These are phyloP conservation scores for Chalciporus piperatoides DNA, from an alignment of 1,284 basidiomycete species.

Conservation along the genomic window DNA sequence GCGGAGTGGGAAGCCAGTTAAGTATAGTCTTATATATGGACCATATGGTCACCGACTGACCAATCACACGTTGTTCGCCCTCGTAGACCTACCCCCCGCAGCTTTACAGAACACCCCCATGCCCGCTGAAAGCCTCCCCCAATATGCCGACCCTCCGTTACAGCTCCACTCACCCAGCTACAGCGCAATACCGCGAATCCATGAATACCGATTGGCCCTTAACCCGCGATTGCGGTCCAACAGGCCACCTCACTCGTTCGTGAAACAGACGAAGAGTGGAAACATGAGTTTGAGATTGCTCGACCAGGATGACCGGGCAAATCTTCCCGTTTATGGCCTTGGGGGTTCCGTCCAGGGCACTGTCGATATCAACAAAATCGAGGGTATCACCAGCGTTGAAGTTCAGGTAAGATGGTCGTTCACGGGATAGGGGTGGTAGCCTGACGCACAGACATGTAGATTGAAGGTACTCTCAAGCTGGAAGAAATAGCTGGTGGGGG, in stretches of 20 bases:
- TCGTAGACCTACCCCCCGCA: conserved; percentile 1
- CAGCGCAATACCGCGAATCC: conserved; percentile 42
- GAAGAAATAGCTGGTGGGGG: conserved; percentile 67
- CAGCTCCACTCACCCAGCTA: conserved; percentile 39
- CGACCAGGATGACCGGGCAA: conserved; percentile 47
- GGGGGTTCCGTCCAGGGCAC: conserved; percentile 52
- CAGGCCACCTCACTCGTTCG: conserved; percentile 47
- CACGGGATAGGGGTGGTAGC: conserved; percentile 12
- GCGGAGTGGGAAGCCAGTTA: conserved; percentile 35
- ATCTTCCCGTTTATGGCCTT: conserved; percentile 55
- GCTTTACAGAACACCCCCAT: conserved; percentile 32
- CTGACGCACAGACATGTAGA: conserved; percentile 35
- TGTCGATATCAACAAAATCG: conserved; percentile 53
- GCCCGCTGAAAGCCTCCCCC: conserved; percentile 45
- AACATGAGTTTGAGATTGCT: conserved; percentile 48
- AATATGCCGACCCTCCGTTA: conserved; percentile 37
- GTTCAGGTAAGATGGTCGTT: conserved; percentile 44
- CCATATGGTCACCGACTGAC: conserved; percentile 28
- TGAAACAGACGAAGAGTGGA: conserved; percentile 59
- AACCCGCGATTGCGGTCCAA: conserved; percentile 41
- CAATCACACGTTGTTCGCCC: conserved; percentile 25
- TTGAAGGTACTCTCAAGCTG: conserved; percentile 56
- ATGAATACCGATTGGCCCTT: conserved; percentile 53
- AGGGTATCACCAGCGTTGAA: conserved; percentile 57
- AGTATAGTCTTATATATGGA: conserved; percentile 31